Evolutionary conservation across 345 rosid species (phyloP).

Genomic region (Noccaea caerulescens): DNA sequence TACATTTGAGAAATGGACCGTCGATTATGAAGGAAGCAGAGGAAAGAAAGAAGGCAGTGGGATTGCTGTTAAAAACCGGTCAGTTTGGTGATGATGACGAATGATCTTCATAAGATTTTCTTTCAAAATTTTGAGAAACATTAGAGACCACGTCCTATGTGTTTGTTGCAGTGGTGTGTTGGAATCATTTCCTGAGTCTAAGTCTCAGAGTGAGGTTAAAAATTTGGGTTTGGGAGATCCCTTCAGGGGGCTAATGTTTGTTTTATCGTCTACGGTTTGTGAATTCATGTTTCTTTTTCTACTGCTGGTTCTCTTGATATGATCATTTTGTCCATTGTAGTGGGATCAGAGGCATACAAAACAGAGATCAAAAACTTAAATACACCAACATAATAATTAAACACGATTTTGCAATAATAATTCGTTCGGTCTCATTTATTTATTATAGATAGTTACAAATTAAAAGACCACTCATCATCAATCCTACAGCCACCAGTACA

Average conservation of each 20-base stretch:
- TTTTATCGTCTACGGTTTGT: conserved; percentile 5
- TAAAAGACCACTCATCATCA: not conserved
- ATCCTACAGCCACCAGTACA: not conserved
- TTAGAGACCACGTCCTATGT: conserved; percentile 16
- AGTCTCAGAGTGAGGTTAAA: conserved; percentile 2
- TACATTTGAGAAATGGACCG: conserved; percentile 94
- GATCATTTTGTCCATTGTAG: not conserved
- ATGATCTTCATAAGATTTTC: conserved; percentile 6
- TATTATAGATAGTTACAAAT: conserved; percentile 12
- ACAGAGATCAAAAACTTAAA: not conserved
- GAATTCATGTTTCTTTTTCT: not conserved
- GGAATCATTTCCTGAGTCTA: conserved; percentile 6
- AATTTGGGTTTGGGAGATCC: conserved; percentile 2
- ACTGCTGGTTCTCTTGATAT: conserved; percentile 10
- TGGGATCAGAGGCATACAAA: not conserved
- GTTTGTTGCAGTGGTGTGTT: conserved; percentile 35
- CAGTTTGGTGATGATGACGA: conserved; percentile 65
- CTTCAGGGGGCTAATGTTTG: conserved; percentile 12
- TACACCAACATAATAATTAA: too few species aligned
- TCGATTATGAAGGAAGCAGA: conserved; percentile 65
- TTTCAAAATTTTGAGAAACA: conserved; percentile 29
- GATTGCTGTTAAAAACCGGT: conserved; percentile 56
- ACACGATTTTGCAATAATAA: not conserved
- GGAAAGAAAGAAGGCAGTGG: conserved; percentile 46
- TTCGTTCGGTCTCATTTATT: not conserved